Evolutionary conservation across 371 early-diverging fungal species (phyloP).

Genomic region (Rhizopus arrhizus): DNA sequence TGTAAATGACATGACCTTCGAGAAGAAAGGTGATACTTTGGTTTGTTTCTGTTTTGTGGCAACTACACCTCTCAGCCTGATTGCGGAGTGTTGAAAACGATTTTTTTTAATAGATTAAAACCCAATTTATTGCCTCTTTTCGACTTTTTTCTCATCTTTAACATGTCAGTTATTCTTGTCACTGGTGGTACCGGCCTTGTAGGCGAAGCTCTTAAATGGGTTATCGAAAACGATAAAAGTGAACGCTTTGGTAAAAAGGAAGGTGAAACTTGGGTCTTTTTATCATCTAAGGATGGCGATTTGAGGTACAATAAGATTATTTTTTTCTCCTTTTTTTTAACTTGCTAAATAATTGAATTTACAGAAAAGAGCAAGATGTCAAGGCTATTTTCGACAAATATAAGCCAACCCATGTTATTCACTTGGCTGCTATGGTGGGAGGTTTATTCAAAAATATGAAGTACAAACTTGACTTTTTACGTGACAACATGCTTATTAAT

Average conservation of each 20-base stretch:
- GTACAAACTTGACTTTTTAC: slow-evolving; percentile 77
- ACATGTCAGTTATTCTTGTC: slow-evolving; percentile 62
- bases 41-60: too few relatives aligned
- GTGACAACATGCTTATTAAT: slow-evolving; percentile 83
- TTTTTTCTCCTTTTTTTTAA: background rate
- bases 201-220: slow-evolving; percentile 78
- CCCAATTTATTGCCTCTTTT: background rate
- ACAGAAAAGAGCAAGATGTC: slow-evolving; percentile 65
- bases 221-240: slow-evolving; percentile 64
- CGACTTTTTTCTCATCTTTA: slow-evolving; percentile 6
- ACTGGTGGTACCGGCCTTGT: slow-evolving; percentile 85
- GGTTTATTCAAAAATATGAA: slow-evolving; percentile 89
- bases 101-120: background rate
- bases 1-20: too few relatives aligned
- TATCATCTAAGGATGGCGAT: slow-evolving; percentile 81
- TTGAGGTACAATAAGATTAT: slow-evolving; percentile 58
- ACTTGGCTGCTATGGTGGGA: slow-evolving; percentile 87
- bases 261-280: slow-evolving; percentile 79
- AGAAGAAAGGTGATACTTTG: too few relatives aligned
- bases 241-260: slow-evolving; percentile 62
- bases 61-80: background rate
- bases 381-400: slow-evolving; percentile 76
- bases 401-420: slow-evolving; percentile 82
- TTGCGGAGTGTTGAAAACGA: background rate
- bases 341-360: background rate